Evolutionary conservation across 129 eudicot species (phyloP).

Genomic region (Arctium lappa): DNA sequence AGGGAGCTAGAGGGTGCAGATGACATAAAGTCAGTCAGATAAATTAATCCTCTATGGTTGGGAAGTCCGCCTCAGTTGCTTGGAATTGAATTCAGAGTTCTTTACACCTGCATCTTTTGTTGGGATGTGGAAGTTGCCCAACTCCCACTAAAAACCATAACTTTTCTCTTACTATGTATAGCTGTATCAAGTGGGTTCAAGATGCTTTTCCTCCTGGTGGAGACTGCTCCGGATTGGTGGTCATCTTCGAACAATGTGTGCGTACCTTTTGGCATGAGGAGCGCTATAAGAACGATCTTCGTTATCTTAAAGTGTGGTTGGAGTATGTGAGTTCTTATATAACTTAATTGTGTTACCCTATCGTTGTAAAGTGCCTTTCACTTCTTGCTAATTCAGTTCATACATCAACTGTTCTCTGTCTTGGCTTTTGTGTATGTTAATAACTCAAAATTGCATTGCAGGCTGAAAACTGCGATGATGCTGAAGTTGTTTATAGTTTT

Average conservation of each 20-base stretch:
- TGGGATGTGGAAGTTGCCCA: not conserved
- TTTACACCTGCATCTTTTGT: not conserved
- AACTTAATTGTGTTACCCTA: not conserved
- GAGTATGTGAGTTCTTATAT: constrained; percentile 64
- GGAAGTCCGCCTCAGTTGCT: not conserved
- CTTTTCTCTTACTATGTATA: constrained; percentile 11
- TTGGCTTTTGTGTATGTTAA: not conserved
- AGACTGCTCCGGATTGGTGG: constrained; percentile 74
- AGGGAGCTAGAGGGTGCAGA: too few species aligned
- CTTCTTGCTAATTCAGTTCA: not conserved
- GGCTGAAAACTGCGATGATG: constrained; percentile 89
- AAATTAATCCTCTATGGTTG: not conserved
- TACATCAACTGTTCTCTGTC: too few species aligned
- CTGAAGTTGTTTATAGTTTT: constrained; percentile 82
- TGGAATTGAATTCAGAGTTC: not conserved
- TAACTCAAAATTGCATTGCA: constrained; percentile 29
- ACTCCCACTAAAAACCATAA: not conserved
- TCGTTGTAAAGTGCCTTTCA: not conserved
- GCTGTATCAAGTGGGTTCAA: constrained; percentile 98
- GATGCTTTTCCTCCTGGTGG: constrained; percentile 96
- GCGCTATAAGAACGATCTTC: constrained; percentile 77
- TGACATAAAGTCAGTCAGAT: not conserved
- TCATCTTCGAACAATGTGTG: constrained; percentile 88
- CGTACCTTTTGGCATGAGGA: constrained; percentile 88
- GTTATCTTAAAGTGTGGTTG: constrained; percentile 92